phyloP scores from a whole-genome alignment of 495 filamentous ascomycete species.

The Tuber aestivum region DNA sequence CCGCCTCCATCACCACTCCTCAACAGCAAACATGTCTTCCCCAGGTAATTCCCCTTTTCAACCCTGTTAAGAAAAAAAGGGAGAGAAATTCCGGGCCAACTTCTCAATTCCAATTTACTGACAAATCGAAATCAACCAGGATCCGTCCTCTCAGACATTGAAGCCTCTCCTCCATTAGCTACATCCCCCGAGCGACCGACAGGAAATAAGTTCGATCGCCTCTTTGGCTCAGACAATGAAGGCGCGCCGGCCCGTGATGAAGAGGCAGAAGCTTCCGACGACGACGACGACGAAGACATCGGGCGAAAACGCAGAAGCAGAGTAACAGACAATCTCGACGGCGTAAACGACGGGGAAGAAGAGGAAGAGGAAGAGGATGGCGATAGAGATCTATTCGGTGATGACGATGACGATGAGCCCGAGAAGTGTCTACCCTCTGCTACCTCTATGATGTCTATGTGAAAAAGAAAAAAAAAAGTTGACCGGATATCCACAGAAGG shows the following conservation, averaged over 20 bases:
- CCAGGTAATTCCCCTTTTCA: conserved; percentile 16
- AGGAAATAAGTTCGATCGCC: conserved; percentile 41
- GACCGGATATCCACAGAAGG: conserved; percentile 42
- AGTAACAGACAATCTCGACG: conserved; percentile 36
- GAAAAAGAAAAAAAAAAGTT: background rate
- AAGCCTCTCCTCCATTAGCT: conserved; percentile 40
- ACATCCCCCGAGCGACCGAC: conserved; percentile 39
- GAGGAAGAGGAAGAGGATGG: conserved; percentile 44
- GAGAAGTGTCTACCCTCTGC: conserved; percentile 9
- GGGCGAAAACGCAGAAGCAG: conserved; percentile 52
- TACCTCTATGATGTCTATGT: conserved; percentile 38
- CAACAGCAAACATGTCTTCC: conserved; percentile 26
- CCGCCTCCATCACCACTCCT: background rate
- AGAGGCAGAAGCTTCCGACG: conserved; percentile 47
- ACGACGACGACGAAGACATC: conserved; percentile 47
- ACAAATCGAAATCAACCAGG: conserved; percentile 10
- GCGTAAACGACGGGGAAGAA: conserved; percentile 41
- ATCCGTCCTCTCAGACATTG: conserved; percentile 51
- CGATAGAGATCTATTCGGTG: conserved; percentile 45
- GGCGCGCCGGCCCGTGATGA: conserved; percentile 35
- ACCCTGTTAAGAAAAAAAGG: background rate
- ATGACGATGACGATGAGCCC: conserved; percentile 42
- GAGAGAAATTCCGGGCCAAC: background rate
- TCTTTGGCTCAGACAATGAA: conserved; percentile 42
- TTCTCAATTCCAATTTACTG: background rate